Evolutionary conservation across 1,284 basidiomycete species (phyloP).

Genomic region (Sphagnurus paluster): DNA sequence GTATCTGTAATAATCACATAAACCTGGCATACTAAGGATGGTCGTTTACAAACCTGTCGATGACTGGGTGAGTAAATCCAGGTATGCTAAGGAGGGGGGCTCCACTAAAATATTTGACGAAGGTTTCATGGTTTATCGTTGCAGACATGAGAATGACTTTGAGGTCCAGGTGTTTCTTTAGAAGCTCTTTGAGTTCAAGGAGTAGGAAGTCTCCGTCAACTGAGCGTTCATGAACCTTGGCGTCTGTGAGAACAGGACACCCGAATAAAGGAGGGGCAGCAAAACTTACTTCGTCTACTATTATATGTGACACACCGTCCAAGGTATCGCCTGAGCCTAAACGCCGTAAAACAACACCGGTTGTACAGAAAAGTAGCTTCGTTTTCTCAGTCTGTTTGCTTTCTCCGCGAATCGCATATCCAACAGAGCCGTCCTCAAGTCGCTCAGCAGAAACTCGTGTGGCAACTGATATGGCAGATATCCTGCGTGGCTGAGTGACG

Average conservation of each 20-base stretch:
- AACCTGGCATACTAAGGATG: neutral
- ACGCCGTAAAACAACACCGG: slow-evolving; percentile 85
- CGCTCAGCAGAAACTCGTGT: slow-evolving; percentile 87
- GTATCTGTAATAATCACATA: slow-evolving; percentile 50
- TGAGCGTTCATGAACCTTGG: slow-evolving; percentile 85
- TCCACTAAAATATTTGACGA: slow-evolving; percentile 77
- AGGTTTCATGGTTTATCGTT: slow-evolving; percentile 87
- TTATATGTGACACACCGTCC: slow-evolving; percentile 75
- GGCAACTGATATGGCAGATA: slow-evolving; percentile 90
- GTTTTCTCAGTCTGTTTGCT: slow-evolving; percentile 67
- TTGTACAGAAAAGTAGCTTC: slow-evolving; percentile 89
- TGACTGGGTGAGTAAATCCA: slow-evolving; percentile 80
- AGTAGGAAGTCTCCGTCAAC: slow-evolving; percentile 90
- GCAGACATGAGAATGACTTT: slow-evolving; percentile 89
- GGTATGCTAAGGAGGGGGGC: slow-evolving; percentile 86
- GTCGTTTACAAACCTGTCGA: slow-evolving; percentile 58
- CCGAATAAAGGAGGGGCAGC: neutral
- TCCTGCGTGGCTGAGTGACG: slow-evolving; percentile 88
- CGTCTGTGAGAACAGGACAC: slow-evolving; percentile 3
- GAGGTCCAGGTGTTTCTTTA: slow-evolving; percentile 69
- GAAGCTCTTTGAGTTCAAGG: slow-evolving; percentile 80
- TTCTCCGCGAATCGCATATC: slow-evolving; percentile 93
- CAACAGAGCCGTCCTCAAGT: slow-evolving; percentile 81
- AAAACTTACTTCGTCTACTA: slow-evolving; percentile 82
- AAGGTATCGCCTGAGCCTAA: slow-evolving; percentile 77